These are phyloP conservation scores for Aspergillus niger DNA, from an alignment of 2,329 filamentous ascomycete species.

Conservation along the genomic window DNA sequence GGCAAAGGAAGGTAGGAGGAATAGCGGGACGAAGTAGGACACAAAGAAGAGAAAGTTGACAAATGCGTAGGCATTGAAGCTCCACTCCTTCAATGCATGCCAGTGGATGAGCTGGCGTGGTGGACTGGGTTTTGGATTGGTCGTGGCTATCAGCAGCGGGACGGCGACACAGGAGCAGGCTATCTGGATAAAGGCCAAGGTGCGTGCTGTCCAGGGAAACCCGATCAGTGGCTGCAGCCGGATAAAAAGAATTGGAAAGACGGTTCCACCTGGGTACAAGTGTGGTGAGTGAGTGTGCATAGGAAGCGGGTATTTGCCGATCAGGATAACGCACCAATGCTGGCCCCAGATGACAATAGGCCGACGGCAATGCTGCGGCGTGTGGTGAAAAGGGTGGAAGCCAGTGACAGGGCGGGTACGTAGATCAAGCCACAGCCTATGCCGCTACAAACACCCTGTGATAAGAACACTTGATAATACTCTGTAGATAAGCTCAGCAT, in stretches of 20 bases:
- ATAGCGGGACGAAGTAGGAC: constrained; percentile 13
- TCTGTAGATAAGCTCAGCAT: constrained; percentile 45
- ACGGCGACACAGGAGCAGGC: constrained; percentile 10
- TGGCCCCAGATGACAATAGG: constrained; percentile 52
- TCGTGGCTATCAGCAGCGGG: constrained; percentile 6
- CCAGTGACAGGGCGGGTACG: constrained; percentile 59
- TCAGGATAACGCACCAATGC: constrained; percentile 11
- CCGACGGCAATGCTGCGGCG: constrained; percentile 56
- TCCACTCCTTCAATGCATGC: constrained; percentile 6
- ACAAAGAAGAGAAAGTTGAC: constrained; percentile 15
- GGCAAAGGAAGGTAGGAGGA: constrained; percentile 11
- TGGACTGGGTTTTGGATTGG: neutral
- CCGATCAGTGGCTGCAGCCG: constrained; percentile 6
- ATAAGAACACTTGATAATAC: constrained; percentile 50
- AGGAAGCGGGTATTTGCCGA: fast-evolving
- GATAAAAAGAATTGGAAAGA: constrained; percentile 18
- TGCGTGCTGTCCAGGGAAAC: constrained; percentile 11
- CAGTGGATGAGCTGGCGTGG: constrained; percentile 13
- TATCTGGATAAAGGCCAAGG: constrained; percentile 13
- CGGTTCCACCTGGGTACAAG: neutral
- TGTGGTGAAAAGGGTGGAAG: constrained; percentile 61
- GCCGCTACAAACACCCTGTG: constrained; percentile 49
- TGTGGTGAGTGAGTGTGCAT: neutral
- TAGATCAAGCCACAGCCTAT: constrained; percentile 60
- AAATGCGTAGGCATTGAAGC: neutral